Evolutionary conservation across 2,329 filamentous ascomycete genomes (phyloP), one percentile per base, ranked within the genome.

Genomic region (Neopestalotiopsis clavispora): DNA sequence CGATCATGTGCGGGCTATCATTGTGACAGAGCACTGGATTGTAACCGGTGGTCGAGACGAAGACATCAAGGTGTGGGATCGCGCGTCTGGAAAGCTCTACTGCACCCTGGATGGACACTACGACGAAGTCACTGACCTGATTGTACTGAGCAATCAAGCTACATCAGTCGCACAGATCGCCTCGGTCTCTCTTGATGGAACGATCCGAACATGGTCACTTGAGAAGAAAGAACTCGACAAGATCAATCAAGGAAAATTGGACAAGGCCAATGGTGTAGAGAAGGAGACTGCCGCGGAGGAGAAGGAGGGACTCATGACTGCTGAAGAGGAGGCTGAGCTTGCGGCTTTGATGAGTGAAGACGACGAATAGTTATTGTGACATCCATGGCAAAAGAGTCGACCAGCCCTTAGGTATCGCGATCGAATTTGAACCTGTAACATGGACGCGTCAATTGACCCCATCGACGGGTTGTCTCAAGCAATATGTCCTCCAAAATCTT

Each of bases 31-130:
- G 4, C 87, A 90, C 23, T 95, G 93, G 90, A 89, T 96, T 13
- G 81, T 97, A 57, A 98, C 96, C 1, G 95, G 92, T 1, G 97
- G 96, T 68, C 87, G 96, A 73, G 94, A 98, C 76, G 96, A 99
- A 80, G 90, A 97, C 74, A 86, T 99, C 69, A 92, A 97, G 74
- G 87, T 98, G 9, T 99, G 95, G 95, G 92, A 97, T 78, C 82
- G 87, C 61, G 77, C 89, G 70, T 91, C 89, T 9, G 94, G 93
- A 4, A 90, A 91, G 77, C 83, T 97, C 40, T 87, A 92, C 76
- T 92, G 92, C 78, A 87, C 87, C 7, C 90, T 95, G 70, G 87
- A 89, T 49, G 96, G 96, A 0, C 96, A 99, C 81, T 98, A 90
- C 77, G 94, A 99, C 76, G 96, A 98, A 80, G 91, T 99, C 14